Evolutionary conservation across 208 protist genomes (phyloP).

Genomic region (Acanthamoeba castellanii): DNA sequence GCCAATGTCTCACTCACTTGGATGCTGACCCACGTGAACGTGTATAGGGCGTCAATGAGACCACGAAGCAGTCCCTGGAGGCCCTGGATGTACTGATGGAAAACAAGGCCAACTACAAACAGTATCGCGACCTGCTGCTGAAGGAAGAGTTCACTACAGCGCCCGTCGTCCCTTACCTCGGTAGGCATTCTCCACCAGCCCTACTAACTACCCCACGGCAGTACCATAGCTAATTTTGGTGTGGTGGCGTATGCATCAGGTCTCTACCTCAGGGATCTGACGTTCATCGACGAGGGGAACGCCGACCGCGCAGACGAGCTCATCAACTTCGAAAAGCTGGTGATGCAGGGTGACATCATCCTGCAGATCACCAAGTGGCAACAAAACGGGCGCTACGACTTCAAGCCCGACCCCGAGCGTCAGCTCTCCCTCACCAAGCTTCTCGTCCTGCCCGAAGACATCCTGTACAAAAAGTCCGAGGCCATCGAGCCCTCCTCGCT

Average conservation of each 20-base stretch:
- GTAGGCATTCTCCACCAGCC: neutral
- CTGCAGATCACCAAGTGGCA: slow-evolving; percentile 28
- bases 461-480: slow-evolving; percentile 67
- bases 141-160: neutral
- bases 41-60: neutral
- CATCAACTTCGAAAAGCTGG: slow-evolving; percentile 77
- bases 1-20: neutral
- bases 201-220: too few species aligned
- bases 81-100: slow-evolving; percentile 39
- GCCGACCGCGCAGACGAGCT: slow-evolving; percentile 26
- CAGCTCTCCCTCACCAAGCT: slow-evolving; percentile 10
- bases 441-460: slow-evolving; percentile 53
- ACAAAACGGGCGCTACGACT: slow-evolving; percentile 12
- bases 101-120: slow-evolving; percentile 70
- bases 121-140: slow-evolving; percentile 22
- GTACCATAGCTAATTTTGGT: neutral
- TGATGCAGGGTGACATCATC: slow-evolving; percentile 53
- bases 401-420: neutral
- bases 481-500: slow-evolving; percentile 32
- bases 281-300: slow-evolving; percentile 78
- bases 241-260: neutral
- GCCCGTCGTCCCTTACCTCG: slow-evolving; percentile 36
- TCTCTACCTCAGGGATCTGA: slow-evolving; percentile 48
- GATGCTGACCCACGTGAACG: neutral
- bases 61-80: neutral